Percentiles rank a stretch among this genome's conserved stretches.
phyloP scores from a whole-genome alignment of 129 eudicot species.

The sunflower (Helianthus annuus) region DNA sequence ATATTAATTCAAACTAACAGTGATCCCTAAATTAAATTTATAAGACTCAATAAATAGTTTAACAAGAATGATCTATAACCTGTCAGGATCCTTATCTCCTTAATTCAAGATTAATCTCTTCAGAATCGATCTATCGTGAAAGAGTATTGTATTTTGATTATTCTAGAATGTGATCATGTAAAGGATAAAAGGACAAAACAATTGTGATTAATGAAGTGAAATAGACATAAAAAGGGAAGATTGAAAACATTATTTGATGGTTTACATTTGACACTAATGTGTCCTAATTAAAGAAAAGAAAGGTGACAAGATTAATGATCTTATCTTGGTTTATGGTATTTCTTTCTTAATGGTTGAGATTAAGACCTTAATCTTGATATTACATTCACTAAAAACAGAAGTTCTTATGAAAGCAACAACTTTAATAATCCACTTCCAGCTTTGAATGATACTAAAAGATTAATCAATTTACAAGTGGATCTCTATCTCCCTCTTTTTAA shows the following conservation, averaged over 20 bases:
- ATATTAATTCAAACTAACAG: no score
- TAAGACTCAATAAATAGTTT: no score
- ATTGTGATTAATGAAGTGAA: no score
- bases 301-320: neutral
- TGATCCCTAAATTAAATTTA: no score
- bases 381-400: conserved; percentile 26
- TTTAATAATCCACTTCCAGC: conserved; percentile 27
- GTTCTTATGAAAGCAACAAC: conserved; percentile 27
- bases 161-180: no score
- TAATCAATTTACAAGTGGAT: conserved; percentile 8
- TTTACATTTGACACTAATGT: neutral
- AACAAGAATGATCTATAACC: no score
- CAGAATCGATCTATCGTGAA: neutral
- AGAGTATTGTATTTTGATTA: no score
- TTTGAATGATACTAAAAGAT: conserved; percentile 13
- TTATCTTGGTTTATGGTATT: neutral
- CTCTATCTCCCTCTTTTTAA: neutral
- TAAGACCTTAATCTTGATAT: conserved; percentile 23
- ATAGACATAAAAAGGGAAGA: no score
- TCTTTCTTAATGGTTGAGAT: conserved; percentile 22
- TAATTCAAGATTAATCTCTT: no score
- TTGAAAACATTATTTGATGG: no score
- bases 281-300: neutral
- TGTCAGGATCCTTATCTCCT: no score
- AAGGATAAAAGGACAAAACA: no score